Evolutionary conservation across 148 eudicot species (phyloP).

Genomic region (Vaccinium corymbosum): DNA sequence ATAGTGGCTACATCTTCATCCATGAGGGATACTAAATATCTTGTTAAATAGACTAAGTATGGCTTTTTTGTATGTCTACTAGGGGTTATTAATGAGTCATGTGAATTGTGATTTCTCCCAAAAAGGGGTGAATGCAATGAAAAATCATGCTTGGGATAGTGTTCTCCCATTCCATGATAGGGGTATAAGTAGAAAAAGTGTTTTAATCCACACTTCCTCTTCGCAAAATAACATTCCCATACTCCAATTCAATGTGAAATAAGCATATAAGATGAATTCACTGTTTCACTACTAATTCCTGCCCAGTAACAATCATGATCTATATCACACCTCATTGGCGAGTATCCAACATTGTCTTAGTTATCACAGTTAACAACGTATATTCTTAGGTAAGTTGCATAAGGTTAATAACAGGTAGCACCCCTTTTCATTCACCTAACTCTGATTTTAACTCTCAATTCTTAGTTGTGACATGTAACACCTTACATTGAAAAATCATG

Average conservation of each 20-base stretch:
- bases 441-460: background rate
- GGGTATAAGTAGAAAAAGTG: background rate
- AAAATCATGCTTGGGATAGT: background rate
- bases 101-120: background rate
- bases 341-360: background rate
- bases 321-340: too few species aligned
- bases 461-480: too few species aligned
- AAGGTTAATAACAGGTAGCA: background rate
- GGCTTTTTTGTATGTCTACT: background rate
- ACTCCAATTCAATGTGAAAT: background rate
- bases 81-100: background rate
- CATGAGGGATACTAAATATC: too few species aligned
- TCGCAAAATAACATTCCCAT: too few species aligned
- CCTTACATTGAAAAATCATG: background rate
- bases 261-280: background rate
- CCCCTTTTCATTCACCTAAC: background rate
- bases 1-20: too few species aligned
- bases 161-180: background rate
- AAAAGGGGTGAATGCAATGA: background rate
- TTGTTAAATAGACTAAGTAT: background rate
- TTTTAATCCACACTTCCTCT: background rate
- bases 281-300: background rate
- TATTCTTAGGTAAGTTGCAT: background rate
- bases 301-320: background rate
- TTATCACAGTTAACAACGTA: background rate